Conservation (phyloP, 768 basidiomycete genomes). For the Pisolithus sp. region DNA sequence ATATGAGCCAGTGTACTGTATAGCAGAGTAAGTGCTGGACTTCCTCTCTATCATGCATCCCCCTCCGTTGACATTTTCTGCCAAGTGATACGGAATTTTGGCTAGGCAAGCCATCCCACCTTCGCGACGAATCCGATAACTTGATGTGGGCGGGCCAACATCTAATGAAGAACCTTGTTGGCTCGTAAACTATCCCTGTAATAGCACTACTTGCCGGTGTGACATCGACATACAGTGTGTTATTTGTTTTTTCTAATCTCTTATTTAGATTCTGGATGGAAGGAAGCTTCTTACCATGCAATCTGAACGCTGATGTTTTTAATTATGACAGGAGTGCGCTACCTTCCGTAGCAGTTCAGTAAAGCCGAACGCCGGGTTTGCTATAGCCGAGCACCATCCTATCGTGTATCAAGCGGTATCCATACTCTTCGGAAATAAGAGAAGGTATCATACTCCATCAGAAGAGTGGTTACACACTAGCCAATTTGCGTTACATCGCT, state of each 20-base stretch:
- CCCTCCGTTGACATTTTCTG: constrained; percentile 6
- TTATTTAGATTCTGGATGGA: too few species aligned
- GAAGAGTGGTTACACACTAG: too few species aligned
- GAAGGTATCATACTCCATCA: too few species aligned
- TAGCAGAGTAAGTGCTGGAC: too few species aligned
- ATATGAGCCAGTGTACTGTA: too few species aligned
- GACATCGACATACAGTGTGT: not conserved
- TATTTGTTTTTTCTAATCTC: not conserved
- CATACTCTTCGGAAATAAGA: too few species aligned
- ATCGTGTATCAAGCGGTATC: too few species aligned
- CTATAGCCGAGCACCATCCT: too few species aligned
- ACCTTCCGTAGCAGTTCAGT: too few species aligned
- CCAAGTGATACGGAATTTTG: constrained; percentile 92
- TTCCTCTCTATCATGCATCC: not conserved
- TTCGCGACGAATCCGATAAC: constrained; percentile 86
- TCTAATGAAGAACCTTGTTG: constrained; percentile 51
- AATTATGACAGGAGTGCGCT: too few species aligned
- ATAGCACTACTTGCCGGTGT: constrained; percentile 7
- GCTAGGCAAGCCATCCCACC: constrained; percentile 90
- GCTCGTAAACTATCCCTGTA: constrained; percentile 72
- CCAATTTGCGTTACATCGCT: too few species aligned
- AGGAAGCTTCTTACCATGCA: not conserved
- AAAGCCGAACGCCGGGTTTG: too few species aligned
- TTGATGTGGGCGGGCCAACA: constrained; percentile 41
- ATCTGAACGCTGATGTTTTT: not conserved